Evolutionary conservation across 1,284 basidiomycete species (phyloP).

Genomic region (Ganoderma leucocontextum): DNA sequence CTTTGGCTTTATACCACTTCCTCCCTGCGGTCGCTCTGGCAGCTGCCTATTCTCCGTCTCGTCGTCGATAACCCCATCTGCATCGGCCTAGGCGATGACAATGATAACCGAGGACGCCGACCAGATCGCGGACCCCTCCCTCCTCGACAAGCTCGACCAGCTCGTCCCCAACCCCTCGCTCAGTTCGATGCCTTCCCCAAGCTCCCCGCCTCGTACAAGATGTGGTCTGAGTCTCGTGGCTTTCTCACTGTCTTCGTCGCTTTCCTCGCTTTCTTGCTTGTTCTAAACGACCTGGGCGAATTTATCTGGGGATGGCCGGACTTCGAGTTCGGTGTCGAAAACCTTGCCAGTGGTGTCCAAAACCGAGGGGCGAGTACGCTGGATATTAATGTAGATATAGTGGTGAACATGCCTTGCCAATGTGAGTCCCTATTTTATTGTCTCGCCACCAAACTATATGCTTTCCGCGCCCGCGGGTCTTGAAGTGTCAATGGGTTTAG

Average conservation of each 20-base stretch:
- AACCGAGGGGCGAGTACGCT: constrained; percentile 66
- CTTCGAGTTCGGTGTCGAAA: constrained; percentile 87
- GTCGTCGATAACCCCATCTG: constrained; percentile 18
- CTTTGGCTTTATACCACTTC: constrained; percentile 31
- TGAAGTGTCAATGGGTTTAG: no score
- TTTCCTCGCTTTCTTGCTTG: constrained; percentile 74
- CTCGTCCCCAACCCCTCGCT: constrained; percentile 59
- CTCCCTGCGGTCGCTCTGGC: constrained; percentile 29
- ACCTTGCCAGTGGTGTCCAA: constrained; percentile 69
- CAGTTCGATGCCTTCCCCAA: constrained; percentile 91
- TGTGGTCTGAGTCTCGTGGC: constrained; percentile 87
- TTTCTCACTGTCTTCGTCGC: constrained; percentile 86
- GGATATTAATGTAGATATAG: constrained; percentile 89
- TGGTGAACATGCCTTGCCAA: constrained; percentile 91
- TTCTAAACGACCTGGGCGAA: constrained; percentile 89
- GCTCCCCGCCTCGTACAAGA: constrained; percentile 87
- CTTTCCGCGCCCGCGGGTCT: no score
- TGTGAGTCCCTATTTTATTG: constrained; percentile 63
- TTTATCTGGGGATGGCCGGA: constrained; percentile 93
- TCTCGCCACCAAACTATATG: not conserved
- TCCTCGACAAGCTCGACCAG: constrained; percentile 65
- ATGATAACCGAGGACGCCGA: constrained; percentile 31
- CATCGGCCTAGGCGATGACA: constrained; percentile 28
- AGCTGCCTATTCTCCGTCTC: constrained; percentile 22
- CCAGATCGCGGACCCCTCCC: constrained; percentile 41